Conservation (phyloP, 2,329 filamentous ascomycete species). For the Phoma sp. region DNA sequence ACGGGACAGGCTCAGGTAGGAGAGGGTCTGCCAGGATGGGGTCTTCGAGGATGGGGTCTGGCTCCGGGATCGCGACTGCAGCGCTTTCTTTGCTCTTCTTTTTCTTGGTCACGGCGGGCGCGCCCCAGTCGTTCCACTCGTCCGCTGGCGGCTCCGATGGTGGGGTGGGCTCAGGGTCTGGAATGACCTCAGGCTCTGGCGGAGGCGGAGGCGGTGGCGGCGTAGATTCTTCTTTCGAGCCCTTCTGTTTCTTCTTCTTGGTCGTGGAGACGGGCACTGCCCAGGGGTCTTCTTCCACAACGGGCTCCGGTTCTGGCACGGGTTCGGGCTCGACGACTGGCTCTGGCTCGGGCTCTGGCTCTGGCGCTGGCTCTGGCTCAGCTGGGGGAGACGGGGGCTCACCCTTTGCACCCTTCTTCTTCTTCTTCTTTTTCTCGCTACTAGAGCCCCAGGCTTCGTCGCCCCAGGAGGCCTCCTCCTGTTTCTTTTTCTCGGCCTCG, state of each 20-base stretch:
- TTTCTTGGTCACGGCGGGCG: constrained; percentile 12
- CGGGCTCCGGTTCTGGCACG: constrained; percentile 38
- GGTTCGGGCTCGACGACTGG: constrained; percentile 37
- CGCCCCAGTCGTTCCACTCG: constrained; percentile 38
- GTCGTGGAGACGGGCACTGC: constrained; percentile 4
- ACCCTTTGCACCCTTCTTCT: constrained; percentile 27
- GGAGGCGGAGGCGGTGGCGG: constrained; percentile 27
- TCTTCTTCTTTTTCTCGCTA: constrained; percentile 50
- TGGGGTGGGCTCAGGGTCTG: no score
- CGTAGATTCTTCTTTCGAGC: constrained; percentile 30
- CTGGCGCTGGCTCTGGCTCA: constrained; percentile 46
- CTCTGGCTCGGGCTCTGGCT: no score
- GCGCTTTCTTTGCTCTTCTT: constrained; percentile 47
- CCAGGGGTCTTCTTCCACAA: constrained; percentile 40
- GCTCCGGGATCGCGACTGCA: constrained; percentile 45
- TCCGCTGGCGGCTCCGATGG: constrained; percentile 23
- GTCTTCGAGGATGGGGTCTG: constrained; percentile 6
- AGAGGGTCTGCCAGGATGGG: constrained; percentile 39
- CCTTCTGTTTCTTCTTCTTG: constrained; percentile 35
- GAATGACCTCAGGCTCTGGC: constrained; percentile 23
- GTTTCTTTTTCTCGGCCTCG: constrained; percentile 38
- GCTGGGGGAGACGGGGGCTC: constrained; percentile 33
- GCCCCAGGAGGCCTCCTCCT: no score
- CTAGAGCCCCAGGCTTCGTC: constrained; percentile 48
- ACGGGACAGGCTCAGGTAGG: constrained; percentile 32